Evolutionary conservation across 345 rosid species (phyloP).

Genomic region (Erysimum cheiranthoides): DNA sequence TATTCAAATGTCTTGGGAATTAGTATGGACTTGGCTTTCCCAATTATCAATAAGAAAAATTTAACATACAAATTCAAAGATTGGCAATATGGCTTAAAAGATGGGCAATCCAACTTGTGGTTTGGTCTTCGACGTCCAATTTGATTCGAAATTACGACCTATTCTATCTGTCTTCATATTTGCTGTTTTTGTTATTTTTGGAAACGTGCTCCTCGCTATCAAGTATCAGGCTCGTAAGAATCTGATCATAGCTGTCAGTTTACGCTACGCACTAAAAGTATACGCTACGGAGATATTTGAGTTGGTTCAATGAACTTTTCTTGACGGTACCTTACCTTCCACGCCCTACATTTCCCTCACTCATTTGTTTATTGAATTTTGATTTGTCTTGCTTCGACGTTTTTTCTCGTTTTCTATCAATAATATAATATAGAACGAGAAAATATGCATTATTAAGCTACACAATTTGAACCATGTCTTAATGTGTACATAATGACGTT

Average conservation of each 20-base stretch:
- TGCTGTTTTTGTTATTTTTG: not conserved
- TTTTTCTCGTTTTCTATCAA: not conserved
- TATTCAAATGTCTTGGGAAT: not conserved
- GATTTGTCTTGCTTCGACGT: not conserved
- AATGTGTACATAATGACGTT: not conserved
- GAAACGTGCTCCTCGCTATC: slow-evolving; percentile 16
- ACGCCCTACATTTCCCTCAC: not conserved
- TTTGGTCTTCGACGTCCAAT: not conserved
- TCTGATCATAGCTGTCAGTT: slow-evolving; percentile 1
- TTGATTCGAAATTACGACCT: not conserved
- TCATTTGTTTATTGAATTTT: not conserved
- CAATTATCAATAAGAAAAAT: no score
- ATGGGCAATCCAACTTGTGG: not conserved
- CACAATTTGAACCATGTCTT: not conserved
- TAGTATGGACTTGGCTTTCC: not conserved
- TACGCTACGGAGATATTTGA: not conserved
- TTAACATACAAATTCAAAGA: not conserved
- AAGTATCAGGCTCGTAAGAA: not conserved
- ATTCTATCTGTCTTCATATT: not conserved
- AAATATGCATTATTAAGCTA: not conserved
- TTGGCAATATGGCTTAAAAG: not conserved
- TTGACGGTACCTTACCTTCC: not conserved
- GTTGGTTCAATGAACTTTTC: not conserved
- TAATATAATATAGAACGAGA: no score
- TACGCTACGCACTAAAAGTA: not conserved